Evolutionary conservation across 306 rosid species (phyloP).

Genomic region (Lithocarpus polystachyus): DNA sequence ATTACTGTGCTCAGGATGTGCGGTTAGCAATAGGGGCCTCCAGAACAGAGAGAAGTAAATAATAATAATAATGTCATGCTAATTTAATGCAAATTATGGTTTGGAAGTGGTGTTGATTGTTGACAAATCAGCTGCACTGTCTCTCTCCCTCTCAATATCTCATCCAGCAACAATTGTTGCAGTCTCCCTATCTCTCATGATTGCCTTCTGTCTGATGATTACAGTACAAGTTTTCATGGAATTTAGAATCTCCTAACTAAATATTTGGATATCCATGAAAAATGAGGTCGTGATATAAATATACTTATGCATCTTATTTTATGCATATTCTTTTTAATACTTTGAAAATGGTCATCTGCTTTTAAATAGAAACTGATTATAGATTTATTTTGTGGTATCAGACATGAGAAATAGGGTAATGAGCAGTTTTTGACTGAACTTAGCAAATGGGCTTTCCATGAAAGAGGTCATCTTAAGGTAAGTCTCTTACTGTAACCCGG

Average conservation of each 20-base stretch:
- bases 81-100: background rate
- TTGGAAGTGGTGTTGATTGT: background rate
- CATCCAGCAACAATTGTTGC: background rate
- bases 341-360: background rate
- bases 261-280: background rate
- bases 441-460: conserved; percentile 97
- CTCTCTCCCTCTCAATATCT: background rate
- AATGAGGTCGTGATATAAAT: background rate
- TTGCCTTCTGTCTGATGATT: background rate
- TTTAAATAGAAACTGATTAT: background rate
- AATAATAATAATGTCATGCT: background rate
- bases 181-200: background rate
- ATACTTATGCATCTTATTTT: background rate
- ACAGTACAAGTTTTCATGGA: background rate
- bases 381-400: conserved; percentile 32
- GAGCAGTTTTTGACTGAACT: conserved; percentile 80
- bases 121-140: background rate
- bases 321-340: background rate
- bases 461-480: conserved; percentile 96
- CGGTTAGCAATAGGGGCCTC: no score
- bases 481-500: background rate
- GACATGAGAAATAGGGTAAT: conserved; percentile 74
- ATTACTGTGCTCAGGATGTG: no score
- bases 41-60: no score
- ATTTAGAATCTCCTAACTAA: background rate